phyloP scores from a whole-genome alignment of 306 rosid species.

The Argentina anserina region DNA sequence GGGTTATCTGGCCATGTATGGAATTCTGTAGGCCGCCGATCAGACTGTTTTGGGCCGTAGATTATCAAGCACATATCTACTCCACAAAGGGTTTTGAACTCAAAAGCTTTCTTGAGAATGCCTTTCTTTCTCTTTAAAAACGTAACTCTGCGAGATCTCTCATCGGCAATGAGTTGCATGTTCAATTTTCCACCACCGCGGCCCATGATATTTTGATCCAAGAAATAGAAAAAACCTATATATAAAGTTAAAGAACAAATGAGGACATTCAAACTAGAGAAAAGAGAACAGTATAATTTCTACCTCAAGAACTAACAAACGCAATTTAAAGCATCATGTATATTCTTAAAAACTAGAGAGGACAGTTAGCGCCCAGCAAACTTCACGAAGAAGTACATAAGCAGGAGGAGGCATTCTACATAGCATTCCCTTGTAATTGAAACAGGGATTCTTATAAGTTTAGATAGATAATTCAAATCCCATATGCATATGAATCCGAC shows the following conservation, averaged over 20 bases:
- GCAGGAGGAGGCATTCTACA: too few species aligned
- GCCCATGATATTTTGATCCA: slow-evolving; percentile 10
- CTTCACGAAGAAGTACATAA: too few species aligned
- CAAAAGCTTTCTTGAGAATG: slow-evolving; percentile 8
- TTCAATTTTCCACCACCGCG: slow-evolving; percentile 17
- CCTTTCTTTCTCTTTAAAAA: slow-evolving; percentile 21
- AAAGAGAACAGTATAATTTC: too few species aligned
- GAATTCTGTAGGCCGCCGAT: not conserved
- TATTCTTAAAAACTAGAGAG: too few species aligned
- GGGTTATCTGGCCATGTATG: not conserved
- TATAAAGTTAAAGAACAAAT: not conserved
- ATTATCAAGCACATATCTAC: slow-evolving; percentile 13
- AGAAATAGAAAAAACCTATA: not conserved
- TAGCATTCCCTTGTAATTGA: too few species aligned
- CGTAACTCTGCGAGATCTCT: not conserved
- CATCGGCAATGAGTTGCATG: slow-evolving; percentile 6
- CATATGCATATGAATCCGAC: too few species aligned
- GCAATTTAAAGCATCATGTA: too few species aligned
- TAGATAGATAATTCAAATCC: too few species aligned
- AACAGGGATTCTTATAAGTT: too few species aligned
- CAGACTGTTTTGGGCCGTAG: not conserved
- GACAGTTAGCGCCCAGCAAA: too few species aligned
- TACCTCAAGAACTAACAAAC: too few species aligned
- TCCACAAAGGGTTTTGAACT: slow-evolving; percentile 8
- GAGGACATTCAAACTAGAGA: not conserved